Evolutionary conservation across 805 yeast genomes (phyloP).

Genomic region (Metschnikowia aberdeeniae): DNA sequence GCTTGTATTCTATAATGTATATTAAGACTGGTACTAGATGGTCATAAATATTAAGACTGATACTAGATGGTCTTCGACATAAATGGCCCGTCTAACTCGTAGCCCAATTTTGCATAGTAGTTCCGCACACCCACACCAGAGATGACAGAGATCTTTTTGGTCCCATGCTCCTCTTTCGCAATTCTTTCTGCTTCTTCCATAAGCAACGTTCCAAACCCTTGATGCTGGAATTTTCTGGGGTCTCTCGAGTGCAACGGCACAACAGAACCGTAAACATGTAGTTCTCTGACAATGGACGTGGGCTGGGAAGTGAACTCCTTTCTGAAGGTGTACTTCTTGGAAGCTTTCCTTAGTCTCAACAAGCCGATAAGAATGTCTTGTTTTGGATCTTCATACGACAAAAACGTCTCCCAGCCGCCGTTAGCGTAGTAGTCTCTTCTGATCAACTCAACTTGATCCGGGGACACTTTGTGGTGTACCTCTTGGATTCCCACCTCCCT

Average conservation of each 20-base stretch:
- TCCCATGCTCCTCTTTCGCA: constrained; percentile 92
- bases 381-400: constrained; percentile 94
- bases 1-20: background rate
- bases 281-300: constrained; percentile 92
- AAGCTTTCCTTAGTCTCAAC: constrained; percentile 80
- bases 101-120: constrained; percentile 89
- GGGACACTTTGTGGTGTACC: constrained; percentile 93
- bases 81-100: constrained; percentile 89
- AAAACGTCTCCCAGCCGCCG: constrained; percentile 98
- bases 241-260: constrained; percentile 95
- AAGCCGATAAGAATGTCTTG: constrained; percentile 93
- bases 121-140: constrained; percentile 98
- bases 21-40: constrained; percentile 7
- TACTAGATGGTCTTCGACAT: constrained; percentile 68
- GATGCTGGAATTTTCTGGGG: constrained; percentile 97
- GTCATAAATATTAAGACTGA: constrained; percentile 50
- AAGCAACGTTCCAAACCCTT: constrained; percentile 93
- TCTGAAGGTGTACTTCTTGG: constrained; percentile 84
- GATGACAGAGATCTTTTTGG: constrained; percentile 85
- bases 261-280: constrained; percentile 96
- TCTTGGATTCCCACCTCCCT: constrained; percentile 99
- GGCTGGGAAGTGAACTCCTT: constrained; percentile 81
- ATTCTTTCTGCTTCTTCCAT: constrained; percentile 99
- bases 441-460: constrained; percentile 93
- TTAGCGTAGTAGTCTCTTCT: constrained; percentile 96